Conservation (phyloP, 1,284 basidiomycete species). For the Sparassis latifolia region DNA sequence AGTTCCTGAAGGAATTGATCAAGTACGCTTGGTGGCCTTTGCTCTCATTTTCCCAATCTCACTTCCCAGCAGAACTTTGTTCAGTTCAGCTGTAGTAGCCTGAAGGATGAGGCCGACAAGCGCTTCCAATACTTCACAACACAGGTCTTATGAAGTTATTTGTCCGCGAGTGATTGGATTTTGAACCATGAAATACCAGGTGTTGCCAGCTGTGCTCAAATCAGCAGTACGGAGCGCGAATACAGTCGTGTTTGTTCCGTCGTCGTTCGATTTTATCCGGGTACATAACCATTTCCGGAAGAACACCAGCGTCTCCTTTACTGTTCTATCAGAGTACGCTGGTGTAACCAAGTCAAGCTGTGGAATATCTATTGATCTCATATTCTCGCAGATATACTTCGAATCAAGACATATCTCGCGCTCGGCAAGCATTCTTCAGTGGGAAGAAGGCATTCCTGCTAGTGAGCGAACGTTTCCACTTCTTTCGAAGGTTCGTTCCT, state of each 20-base stretch:
- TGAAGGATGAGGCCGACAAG: constrained; percentile 79
- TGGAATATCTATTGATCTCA: neutral
- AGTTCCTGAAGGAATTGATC: constrained; percentile 76
- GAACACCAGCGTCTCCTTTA: constrained; percentile 61
- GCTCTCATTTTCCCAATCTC: neutral
- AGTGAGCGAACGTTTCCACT: constrained; percentile 96
- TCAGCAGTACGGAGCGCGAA: constrained; percentile 89
- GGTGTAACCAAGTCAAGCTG: neutral
- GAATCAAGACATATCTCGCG: constrained; percentile 89
- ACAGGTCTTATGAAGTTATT: constrained; percentile 46
- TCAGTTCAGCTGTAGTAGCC: constrained; percentile 67
- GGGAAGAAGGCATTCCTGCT: constrained; percentile 85
- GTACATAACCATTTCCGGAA: constrained; percentile 85
- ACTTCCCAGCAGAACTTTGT: constrained; percentile 51
- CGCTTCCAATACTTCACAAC: constrained; percentile 84
- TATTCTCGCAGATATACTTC: constrained; percentile 73
- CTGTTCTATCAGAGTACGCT: constrained; percentile 86
- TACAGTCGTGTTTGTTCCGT: constrained; percentile 87
- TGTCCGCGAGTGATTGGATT: neutral
- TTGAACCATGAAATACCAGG: constrained; percentile 31
- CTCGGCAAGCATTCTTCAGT: constrained; percentile 88
- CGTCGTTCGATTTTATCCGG: constrained; percentile 95
- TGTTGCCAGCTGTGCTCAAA: constrained; percentile 77
- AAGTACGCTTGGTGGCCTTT: constrained; percentile 38
- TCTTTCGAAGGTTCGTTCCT: constrained; percentile 72